A percentile compares a stretch with the other conserved stretches of the same genome.
Evolutionary conservation across 257 asterid genomes (phyloP).

Genomic region (Fraxinus americana): DNA sequence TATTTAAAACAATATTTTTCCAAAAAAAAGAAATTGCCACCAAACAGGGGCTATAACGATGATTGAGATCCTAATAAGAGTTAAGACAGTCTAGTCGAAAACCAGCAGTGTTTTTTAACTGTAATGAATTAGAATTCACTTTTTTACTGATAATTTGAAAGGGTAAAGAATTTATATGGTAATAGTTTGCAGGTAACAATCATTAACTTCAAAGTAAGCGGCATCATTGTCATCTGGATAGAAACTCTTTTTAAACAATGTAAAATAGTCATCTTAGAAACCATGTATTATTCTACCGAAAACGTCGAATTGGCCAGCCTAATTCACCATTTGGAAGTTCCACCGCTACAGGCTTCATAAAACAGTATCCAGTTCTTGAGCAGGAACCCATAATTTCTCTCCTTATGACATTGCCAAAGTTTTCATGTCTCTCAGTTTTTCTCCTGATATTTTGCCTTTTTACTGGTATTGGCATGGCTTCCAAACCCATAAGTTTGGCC

Average conservation of each 20-base stretch:
- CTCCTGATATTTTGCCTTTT: constrained; percentile 49
- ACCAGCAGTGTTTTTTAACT: too few species aligned
- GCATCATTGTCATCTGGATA: not conserved
- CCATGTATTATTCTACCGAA: constrained; percentile 22
- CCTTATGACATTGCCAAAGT: constrained; percentile 3
- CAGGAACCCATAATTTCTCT: constrained; percentile 48
- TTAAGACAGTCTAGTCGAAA: too few species aligned
- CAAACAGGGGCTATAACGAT: too few species aligned
- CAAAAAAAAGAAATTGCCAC: too few species aligned
- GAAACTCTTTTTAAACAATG: not conserved
- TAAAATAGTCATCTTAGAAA: not conserved
- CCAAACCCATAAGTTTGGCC: constrained; percentile 91
- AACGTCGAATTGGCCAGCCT: constrained; percentile 56
- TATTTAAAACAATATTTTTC: too few species aligned
- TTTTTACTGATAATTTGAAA: too few species aligned
- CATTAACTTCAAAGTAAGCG: not conserved
- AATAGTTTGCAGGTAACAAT: not conserved
- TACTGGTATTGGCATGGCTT: constrained; percentile 73
- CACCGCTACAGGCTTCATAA: constrained; percentile 48
- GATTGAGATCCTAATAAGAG: too few species aligned
- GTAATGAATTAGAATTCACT: too few species aligned
- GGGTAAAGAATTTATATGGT: too few species aligned
- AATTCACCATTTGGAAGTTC: constrained; percentile 41
- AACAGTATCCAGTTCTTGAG: constrained; percentile 53
- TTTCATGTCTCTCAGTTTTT: constrained; percentile 38